These are phyloP conservation scores for Juglanconis sp. DNA, from an alignment of 2,329 filamentous ascomycete species.

Conservation along the genomic window DNA sequence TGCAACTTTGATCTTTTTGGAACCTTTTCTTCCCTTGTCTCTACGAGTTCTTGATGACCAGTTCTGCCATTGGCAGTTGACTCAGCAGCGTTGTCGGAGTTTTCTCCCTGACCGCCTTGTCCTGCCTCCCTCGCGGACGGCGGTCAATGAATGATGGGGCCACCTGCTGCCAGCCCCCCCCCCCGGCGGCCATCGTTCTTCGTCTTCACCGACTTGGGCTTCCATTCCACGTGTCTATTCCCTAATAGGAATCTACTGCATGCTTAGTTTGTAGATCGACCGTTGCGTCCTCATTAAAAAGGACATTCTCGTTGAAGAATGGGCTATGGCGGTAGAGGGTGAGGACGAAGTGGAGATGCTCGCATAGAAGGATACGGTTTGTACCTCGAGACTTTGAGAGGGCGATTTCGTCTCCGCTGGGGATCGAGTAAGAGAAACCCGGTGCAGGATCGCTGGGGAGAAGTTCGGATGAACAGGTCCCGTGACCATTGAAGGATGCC, in stretches of 20 bases:
- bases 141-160: conserved; percentile 18
- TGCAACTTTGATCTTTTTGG: background rate
- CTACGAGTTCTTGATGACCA: background rate
- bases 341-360: background rate
- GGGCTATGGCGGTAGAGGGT: background rate
- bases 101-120: conserved; percentile 12
- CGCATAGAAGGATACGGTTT: conserved; percentile 6
- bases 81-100: conserved; percentile 4
- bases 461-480: background rate
- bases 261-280: background rate
- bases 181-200: background rate
- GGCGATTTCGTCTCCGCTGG: background rate
- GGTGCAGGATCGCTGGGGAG: background rate
- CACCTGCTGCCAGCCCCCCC: conserved; percentile 10
- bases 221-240: conserved; percentile 14
- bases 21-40: background rate
- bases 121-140: background rate
- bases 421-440: background rate
- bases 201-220: conserved; percentile 17
- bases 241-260: background rate
- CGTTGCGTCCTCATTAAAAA: background rate
- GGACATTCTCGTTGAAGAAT: conserved; percentile 5
- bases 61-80: conserved; percentile 10
- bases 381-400: conserved; percentile 3
- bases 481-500: background rate